A percentile compares a stretch with the other conserved stretches of the same genome.
Conservation (phyloP, 1,139 yeast genomes). For the Wickerhamomyces sp. region DNA sequence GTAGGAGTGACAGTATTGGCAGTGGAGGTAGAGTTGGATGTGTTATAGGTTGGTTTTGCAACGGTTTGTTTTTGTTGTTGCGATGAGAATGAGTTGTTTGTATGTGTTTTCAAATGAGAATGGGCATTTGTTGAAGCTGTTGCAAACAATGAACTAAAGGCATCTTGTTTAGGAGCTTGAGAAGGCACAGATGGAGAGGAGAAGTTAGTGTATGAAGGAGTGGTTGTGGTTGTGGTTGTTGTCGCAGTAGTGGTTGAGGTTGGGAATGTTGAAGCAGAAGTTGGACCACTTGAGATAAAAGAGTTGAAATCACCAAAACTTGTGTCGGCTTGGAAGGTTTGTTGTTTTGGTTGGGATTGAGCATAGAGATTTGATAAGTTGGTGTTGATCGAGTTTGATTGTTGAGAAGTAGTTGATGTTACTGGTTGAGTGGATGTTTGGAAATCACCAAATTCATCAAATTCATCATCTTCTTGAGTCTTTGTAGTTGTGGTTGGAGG, state of each 20-base stretch:
- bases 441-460: slow-evolving; percentile 93
- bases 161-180: slow-evolving; percentile 58
- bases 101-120: background rate
- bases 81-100: background rate
- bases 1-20: slow-evolving; percentile 13
- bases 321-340: slow-evolving; percentile 11
- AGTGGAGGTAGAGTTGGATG: slow-evolving; percentile 14
- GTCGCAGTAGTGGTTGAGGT: slow-evolving; percentile 8
- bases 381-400: slow-evolving; percentile 15
- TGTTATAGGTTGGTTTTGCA: slow-evolving; percentile 6
- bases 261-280: slow-evolving; percentile 13
- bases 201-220: too few species aligned
- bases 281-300: slow-evolving; percentile 14
- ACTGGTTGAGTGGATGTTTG: slow-evolving; percentile 59
- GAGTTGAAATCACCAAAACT: slow-evolving; percentile 23
- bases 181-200: slow-evolving; percentile 30
- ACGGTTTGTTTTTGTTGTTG: background rate
- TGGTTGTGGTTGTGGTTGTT: slow-evolving; percentile 22
- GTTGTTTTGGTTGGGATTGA: slow-evolving; percentile 7
- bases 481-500: slow-evolving; percentile 13
- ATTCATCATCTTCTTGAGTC: slow-evolving; percentile 47
- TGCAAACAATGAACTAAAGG: slow-evolving; percentile 77
- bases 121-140: slow-evolving; percentile 53
- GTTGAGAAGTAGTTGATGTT: slow-evolving; percentile 6
- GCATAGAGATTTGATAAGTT: slow-evolving; percentile 16